Evolutionary conservation across 78 protist genomes (phyloP).

Genomic region (Dictyostelium intermedium): DNA sequence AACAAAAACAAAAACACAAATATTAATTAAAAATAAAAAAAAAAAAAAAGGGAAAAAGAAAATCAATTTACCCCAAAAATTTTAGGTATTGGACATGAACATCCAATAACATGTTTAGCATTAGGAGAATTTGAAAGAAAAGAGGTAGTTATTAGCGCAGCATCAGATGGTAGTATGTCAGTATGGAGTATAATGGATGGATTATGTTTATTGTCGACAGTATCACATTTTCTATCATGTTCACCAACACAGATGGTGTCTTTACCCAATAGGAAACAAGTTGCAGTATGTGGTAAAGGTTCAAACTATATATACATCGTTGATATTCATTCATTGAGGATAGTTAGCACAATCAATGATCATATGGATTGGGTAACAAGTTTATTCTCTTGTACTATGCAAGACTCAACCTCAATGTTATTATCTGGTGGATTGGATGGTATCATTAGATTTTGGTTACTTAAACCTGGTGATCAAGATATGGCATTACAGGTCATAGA

Average conservation of each 20-base stretch:
- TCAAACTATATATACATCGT: conserved; percentile 63
- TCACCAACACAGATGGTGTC: conserved; percentile 59
- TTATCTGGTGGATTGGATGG: conserved; percentile 63
- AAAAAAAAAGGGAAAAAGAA: conserved; percentile 28
- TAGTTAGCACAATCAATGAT: conserved; percentile 10
- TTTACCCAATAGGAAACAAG: conserved; percentile 48
- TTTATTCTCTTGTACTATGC: conserved; percentile 33
- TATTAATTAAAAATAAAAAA: background rate
- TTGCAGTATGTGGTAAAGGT: conserved; percentile 72
- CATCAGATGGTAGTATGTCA: conserved; percentile 50
- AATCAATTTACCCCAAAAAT: conserved; percentile 53
- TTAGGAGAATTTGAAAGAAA: conserved; percentile 59
- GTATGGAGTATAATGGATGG: conserved; percentile 74
- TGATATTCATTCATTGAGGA: conserved; percentile 32
- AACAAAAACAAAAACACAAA: too few species aligned
- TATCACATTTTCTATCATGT: conserved; percentile 31
- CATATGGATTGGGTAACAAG: conserved; percentile 68
- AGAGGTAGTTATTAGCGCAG: conserved; percentile 24
- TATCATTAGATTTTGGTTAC: conserved; percentile 67
- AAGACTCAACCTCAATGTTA: conserved; percentile 26
- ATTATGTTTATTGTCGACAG: conserved; percentile 42
- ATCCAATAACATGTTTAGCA: conserved; percentile 60
- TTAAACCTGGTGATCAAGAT: conserved; percentile 44
- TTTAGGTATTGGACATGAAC: conserved; percentile 42
- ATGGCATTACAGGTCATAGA: conserved; percentile 43